Base-by-base conservation (phyloP, 306 rosid genomes). In the Trifolium pratense region DNA sequence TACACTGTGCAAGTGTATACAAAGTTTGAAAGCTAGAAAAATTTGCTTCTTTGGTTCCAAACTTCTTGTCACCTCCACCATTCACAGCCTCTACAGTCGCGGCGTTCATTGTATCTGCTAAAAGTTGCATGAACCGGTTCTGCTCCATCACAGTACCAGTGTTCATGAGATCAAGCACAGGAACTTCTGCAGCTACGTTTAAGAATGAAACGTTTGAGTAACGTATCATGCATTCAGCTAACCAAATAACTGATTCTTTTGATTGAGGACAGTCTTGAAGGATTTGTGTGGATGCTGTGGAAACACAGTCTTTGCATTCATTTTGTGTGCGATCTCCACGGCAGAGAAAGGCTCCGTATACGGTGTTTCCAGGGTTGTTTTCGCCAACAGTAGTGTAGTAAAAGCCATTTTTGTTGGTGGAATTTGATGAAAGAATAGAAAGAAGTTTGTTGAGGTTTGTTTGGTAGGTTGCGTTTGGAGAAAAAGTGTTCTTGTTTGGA, bases 1-100 rank as follows among this genome's bases (percentile, higher is more conserved):
- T 80, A 63, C 87, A 84, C 72, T 80, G 85, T 5, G 51, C 80
- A 9, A 84, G 69, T 66, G 78, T 68, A 51, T 77, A 74, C 25
- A 84, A 7, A 2, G 31, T 76, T 23, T 62, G 68, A n/a, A 56
- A 77, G 7, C 18, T 31, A 0, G 75, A 34, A 14, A 80, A 18
- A 2, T 76, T 72, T 0, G 53, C 71, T 73, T 73, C 56, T 16
- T 76, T 69, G 0, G 87, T 77, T 1, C 40, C 70, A 69, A 76
- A 84, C 72, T 80, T 84, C 64, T 80, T 55, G 11, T 51, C 75
- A 6, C 11, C 70, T 6, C 71, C 73, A 29, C 70, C 75, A 1
- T 57, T 68, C 0, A 36, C 61, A 0, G 79, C 84, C 16, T 74
- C 11, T 0, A 32, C 55, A 1, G 21, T 43, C 10, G 9, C 75